Evolutionary conservation across 148 eudicot genomes (phyloP).

Genomic region (Silene conica): DNA sequence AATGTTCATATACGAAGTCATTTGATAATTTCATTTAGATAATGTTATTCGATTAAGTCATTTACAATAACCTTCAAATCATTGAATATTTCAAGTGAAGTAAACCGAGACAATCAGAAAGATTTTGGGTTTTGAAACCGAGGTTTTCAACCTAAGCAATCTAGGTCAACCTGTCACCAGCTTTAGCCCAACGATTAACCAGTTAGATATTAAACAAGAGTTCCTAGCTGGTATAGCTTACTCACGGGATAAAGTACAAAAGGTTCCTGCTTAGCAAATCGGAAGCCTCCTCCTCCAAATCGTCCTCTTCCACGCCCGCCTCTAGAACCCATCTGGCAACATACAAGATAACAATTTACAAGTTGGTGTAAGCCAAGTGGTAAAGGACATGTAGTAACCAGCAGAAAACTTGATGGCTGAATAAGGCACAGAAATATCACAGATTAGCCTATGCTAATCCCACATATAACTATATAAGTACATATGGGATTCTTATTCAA

Average conservation of each 20-base stretch:
- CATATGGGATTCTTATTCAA: no score
- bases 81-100: background rate
- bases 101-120: background rate
- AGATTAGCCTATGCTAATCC: no score
- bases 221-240: conserved; percentile 12
- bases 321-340: conserved; percentile 30
- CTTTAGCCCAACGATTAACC: no score
- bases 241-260: conserved; percentile 28
- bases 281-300: conserved; percentile 18
- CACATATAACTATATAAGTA: no score
- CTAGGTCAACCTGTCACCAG: background rate
- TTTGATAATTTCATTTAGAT: no score
- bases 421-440: no score
- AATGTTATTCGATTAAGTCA: no score
- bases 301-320: conserved; percentile 31
- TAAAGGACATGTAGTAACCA: no score
- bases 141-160: background rate
- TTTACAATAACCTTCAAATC: background rate
- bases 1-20: no score
- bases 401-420: no score
- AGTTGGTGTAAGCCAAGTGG: no score
- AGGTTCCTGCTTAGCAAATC: conserved; percentile 19
- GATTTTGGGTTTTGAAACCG: background rate
- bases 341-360: background rate
- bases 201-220: background rate